Evolutionary conservation across 2,329 filamentous ascomycete species (phyloP).

Genomic region (Xylariaceae sp.): DNA sequence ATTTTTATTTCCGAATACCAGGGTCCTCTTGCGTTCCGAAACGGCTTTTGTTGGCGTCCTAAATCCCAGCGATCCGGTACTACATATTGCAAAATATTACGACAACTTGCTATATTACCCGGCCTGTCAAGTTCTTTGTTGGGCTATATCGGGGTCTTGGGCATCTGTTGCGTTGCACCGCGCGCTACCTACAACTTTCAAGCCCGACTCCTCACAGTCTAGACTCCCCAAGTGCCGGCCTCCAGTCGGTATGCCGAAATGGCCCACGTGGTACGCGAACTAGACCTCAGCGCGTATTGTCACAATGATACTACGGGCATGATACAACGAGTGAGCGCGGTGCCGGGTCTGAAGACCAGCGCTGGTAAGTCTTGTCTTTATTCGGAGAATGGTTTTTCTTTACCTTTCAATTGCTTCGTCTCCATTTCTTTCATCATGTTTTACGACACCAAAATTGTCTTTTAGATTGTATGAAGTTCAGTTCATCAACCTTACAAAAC

Average conservation of each 20-base stretch:
- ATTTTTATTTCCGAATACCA: no score
- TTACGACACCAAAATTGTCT: no score
- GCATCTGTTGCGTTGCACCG: no score
- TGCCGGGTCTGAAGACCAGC: conserved; percentile 55
- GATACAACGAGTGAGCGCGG: conserved; percentile 48
- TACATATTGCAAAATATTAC: conserved; percentile 20
- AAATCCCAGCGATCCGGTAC: conserved; percentile 21
- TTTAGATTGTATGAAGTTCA: no score
- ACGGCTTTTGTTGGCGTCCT: conserved; percentile 4
- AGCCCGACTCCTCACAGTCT: background rate
- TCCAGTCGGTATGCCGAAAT: conserved; percentile 31
- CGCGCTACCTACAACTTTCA: conserved; percentile 1
- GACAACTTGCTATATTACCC: conserved; percentile 13
- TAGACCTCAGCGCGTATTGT: conserved; percentile 31
- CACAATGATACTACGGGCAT: conserved; percentile 35
- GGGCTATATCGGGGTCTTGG: no score
- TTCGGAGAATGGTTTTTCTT: background rate
- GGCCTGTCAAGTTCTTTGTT: no score
- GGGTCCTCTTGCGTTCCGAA: no score
- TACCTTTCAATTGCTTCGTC: background rate
- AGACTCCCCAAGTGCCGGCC: conserved; percentile 8
- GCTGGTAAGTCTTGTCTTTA: conserved; percentile 44
- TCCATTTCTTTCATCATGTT: background rate
- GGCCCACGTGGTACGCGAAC: conserved; percentile 32
- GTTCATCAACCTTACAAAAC: no score